phyloP scores from a whole-genome alignment of 768 basidiomycete genomes.

The Leucosporidium creatinivorum region DNA sequence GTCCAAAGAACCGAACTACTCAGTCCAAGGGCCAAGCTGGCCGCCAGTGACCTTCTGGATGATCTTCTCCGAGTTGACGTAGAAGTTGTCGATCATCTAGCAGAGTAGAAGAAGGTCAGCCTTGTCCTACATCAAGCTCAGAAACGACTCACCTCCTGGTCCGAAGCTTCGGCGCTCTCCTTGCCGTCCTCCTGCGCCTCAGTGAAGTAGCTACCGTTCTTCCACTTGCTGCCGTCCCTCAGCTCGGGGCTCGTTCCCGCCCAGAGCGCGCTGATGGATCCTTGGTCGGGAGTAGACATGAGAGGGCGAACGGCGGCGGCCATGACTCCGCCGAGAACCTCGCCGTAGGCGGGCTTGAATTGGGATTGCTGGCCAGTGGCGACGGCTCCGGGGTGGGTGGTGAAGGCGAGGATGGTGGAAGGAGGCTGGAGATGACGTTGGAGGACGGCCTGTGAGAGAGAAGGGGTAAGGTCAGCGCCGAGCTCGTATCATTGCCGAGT shows the following conservation, averaged over 20 bases:
- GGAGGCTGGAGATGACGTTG: slow-evolving; percentile 17
- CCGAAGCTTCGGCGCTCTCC: slow-evolving; percentile 10
- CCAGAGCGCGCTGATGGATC: slow-evolving; percentile 19
- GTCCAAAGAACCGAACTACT: not conserved
- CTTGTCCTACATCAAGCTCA: no score
- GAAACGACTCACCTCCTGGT: slow-evolving; percentile 13
- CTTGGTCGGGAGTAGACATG: slow-evolving; percentile 20
- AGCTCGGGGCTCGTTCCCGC: slow-evolving; percentile 4
- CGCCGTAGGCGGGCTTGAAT: slow-evolving; percentile 29
- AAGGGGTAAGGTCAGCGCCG: no score
- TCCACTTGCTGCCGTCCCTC: slow-evolving; percentile 7
- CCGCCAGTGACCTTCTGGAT: slow-evolving; percentile 11
- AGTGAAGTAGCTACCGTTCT: slow-evolving; percentile 15
- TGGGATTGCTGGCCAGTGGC: slow-evolving; percentile 15
- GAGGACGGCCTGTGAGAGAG: not conserved
- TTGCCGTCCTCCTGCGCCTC: slow-evolving; percentile 10
- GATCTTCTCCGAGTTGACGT: slow-evolving; percentile 9
- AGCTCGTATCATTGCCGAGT: no score
- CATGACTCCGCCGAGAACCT: slow-evolving; percentile 1
- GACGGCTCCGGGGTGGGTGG: slow-evolving; percentile 20
- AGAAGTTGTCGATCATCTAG: slow-evolving; percentile 32
- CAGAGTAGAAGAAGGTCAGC: not conserved
- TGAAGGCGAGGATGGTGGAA: slow-evolving; percentile 4
- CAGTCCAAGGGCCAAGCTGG: slow-evolving; percentile 10
- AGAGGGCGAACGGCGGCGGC: not conserved